phyloP scores from a whole-genome alignment of 805 yeast species.

The Candida argentea region DNA sequence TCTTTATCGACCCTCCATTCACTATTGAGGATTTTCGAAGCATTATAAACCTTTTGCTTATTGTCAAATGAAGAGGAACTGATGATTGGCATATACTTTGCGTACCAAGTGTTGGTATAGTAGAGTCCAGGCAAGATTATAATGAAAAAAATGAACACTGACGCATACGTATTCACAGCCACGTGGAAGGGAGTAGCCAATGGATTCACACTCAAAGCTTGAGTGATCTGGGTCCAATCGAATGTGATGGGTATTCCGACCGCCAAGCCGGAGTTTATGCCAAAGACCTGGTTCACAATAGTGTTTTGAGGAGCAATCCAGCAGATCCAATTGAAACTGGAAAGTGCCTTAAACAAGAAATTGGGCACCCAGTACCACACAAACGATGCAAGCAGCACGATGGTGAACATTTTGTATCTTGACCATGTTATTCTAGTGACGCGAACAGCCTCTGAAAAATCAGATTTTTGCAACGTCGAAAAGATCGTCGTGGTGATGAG shows the following conservation, averaged over 20 bases:
- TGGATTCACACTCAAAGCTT: constrained; percentile 10
- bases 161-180: constrained; percentile 10
- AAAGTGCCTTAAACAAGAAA: constrained; percentile 15
- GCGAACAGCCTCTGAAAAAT: constrained; percentile 5
- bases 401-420: constrained; percentile 10
- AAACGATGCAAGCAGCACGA: constrained; percentile 10
- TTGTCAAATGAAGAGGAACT: constrained; percentile 12
- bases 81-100: constrained; percentile 14
- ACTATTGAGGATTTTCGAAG: constrained; percentile 9
- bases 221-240: constrained; percentile 19
- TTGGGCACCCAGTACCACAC: constrained; percentile 21
- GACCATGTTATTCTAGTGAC: constrained; percentile 10
- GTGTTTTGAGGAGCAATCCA: constrained; percentile 19
- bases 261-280: constrained; percentile 17
- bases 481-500: constrained; percentile 12
- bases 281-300: constrained; percentile 16
- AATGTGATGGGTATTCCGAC: constrained; percentile 18
- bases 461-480: constrained; percentile 8
- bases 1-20: constrained; percentile 9
- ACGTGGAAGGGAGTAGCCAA: constrained; percentile 11
- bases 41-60: constrained; percentile 9
- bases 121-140: constrained; percentile 8
- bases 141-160: constrained; percentile 10
- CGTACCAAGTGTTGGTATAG: constrained; percentile 14
- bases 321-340: constrained; percentile 20